phyloP scores from a whole-genome alignment of 108 stramenopile species.

The Skeletonema tropicum region DNA sequence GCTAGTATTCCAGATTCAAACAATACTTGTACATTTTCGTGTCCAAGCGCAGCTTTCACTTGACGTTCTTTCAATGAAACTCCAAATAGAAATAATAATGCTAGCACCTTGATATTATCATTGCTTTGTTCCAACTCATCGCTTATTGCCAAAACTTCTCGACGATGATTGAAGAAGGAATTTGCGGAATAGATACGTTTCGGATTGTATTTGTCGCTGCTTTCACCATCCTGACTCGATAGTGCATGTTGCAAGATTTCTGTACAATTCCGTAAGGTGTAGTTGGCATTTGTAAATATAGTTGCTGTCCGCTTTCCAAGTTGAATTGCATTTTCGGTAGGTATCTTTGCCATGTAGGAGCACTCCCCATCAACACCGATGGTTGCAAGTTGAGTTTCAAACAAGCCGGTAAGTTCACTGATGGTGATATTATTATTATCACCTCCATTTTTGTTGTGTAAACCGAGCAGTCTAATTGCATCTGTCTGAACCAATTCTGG shows the following conservation, averaged over 20 bases:
- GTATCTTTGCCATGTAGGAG: background rate
- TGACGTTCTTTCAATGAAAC: constrained; percentile 2
- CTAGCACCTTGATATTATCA: constrained; percentile 13
- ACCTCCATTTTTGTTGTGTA: background rate
- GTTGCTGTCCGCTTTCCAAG: constrained; percentile 8
- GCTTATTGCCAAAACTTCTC: constrained; percentile 1
- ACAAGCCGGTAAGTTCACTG: constrained; percentile 33
- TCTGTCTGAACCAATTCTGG: constrained; percentile 15
- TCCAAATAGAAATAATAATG: constrained; percentile 25
- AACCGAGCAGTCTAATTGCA: constrained; percentile 35
- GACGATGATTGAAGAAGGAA: constrained; percentile 37
- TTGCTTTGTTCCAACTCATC: background rate
- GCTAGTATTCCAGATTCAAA: constrained; percentile 14
- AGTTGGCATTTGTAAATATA: constrained; percentile 13
- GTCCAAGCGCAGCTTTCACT: constrained; percentile 10
- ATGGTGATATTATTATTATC: background rate
- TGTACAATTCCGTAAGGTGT: constrained; percentile 13
- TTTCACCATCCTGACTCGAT: background rate
- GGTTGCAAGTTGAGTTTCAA: constrained; percentile 16
- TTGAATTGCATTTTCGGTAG: background rate
- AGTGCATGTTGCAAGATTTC: constrained; percentile 12
- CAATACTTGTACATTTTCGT: constrained; percentile 11
- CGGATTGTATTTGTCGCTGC: background rate
- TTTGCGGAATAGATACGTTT: constrained; percentile 31
- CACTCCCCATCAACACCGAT: background rate